Evolutionary conservation across 106 monocot genomes (phyloP).

Genomic region (Dendrobium huoshanense): DNA sequence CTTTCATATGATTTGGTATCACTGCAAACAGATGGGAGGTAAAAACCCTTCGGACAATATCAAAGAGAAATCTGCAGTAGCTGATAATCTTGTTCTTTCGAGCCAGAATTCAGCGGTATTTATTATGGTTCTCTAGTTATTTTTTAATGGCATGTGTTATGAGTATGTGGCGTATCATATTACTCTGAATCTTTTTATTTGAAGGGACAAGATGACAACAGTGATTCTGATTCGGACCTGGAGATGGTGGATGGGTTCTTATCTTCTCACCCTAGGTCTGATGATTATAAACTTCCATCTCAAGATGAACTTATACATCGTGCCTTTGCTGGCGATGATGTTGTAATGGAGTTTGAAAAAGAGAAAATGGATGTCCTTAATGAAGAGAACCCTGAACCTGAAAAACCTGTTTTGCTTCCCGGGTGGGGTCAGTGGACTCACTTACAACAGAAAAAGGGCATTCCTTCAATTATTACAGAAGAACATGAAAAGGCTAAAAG

Average conservation of each 20-base stretch:
- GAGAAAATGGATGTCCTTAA: slow-evolving; percentile 67
- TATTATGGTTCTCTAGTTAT: neutral
- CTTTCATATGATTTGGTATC: slow-evolving; percentile 1
- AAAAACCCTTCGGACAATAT: slow-evolving; percentile 11
- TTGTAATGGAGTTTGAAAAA: slow-evolving; percentile 83
- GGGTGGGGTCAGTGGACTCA: slow-evolving; percentile 99
- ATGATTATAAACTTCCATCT: slow-evolving; percentile 63
- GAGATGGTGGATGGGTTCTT: slow-evolving; percentile 80
- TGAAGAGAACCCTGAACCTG: slow-evolving; percentile 93
- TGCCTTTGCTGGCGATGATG: slow-evolving; percentile 91
- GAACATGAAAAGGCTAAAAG: slow-evolving; percentile 80
- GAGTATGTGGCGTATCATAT: neutral
- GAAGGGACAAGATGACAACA: slow-evolving; percentile 35
- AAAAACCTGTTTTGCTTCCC: slow-evolving; percentile 80
- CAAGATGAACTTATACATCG: slow-evolving; percentile 59
- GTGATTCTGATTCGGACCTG: slow-evolving; percentile 70
- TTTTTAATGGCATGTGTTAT: neutral
- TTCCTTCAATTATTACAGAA: slow-evolving; percentile 75
- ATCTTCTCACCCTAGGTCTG: slow-evolving; percentile 20
- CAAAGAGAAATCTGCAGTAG: slow-evolving; percentile 7
- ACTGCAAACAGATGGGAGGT: slow-evolving; percentile 37
- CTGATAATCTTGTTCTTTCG: slow-evolving; percentile 3
- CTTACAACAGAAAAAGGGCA: slow-evolving; percentile 76
- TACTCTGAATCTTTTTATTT: slow-evolving; percentile 1
- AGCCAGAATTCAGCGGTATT: slow-evolving; percentile 31